These are phyloP conservation scores for Candida gigantensis DNA, from an alignment of 1,139 yeast species.

Conservation along the genomic window DNA sequence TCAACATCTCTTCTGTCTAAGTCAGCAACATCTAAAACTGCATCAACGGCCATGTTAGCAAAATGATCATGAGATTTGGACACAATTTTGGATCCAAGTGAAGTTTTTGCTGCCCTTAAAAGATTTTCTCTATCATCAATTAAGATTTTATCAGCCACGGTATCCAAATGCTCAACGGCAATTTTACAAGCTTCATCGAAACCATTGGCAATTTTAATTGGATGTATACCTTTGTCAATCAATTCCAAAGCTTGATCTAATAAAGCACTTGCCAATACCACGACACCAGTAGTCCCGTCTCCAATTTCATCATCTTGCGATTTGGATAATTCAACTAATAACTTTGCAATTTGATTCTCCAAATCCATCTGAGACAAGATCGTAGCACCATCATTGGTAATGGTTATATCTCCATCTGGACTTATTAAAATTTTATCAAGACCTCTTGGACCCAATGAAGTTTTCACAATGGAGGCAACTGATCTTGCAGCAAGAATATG, in stretches of 20 bases:
- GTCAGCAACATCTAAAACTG: slow-evolving; percentile 91
- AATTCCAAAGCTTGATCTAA: slow-evolving; percentile 93
- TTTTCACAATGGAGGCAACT: slow-evolving; percentile 87
- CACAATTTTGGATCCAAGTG: slow-evolving; percentile 93
- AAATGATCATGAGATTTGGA: slow-evolving; percentile 91
- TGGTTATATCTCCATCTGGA: slow-evolving; percentile 97
- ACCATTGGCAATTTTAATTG: slow-evolving; percentile 95
- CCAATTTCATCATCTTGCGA: slow-evolving; percentile 99
- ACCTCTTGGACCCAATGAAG: slow-evolving; percentile 98
- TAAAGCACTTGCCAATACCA: slow-evolving; percentile 91
- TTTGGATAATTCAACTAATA: slow-evolving; percentile 88
- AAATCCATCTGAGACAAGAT: slow-evolving; percentile 94
- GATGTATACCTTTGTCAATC: slow-evolving; percentile 96
- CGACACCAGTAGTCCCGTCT: slow-evolving; percentile 99
- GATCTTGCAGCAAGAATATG: slow-evolving; percentile 96
- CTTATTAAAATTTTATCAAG: slow-evolving; percentile 87
- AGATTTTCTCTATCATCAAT: slow-evolving; percentile 58
- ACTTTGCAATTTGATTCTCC: slow-evolving; percentile 93
- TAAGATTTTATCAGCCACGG: slow-evolving; percentile 64
- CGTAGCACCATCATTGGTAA: slow-evolving; percentile 98
- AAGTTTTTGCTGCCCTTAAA: slow-evolving; percentile 90
- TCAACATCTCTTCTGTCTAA: slow-evolving; percentile 92
- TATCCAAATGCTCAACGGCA: slow-evolving; percentile 77
- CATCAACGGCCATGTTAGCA: slow-evolving; percentile 96
- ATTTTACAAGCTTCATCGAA: slow-evolving; percentile 95